Percentiles rank a stretch among this genome's conserved stretches.
Conservation (phyloP, 805 yeast species). For the Metschnikowia anglica region DNA sequence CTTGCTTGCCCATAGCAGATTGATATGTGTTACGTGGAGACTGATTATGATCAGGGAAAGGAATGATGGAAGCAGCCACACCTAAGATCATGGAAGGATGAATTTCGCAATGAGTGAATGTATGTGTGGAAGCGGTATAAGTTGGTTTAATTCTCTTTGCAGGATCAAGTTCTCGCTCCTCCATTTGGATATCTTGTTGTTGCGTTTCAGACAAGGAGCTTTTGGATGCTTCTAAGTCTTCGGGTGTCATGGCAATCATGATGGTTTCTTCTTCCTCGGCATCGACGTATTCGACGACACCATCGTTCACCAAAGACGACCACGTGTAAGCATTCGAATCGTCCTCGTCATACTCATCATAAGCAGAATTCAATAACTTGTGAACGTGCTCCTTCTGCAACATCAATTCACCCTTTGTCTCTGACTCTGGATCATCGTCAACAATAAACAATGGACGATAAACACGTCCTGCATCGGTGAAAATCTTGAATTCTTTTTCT, state of each 20-base stretch:
- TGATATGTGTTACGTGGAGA: constrained; percentile 99
- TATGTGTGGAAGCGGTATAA: constrained; percentile 53
- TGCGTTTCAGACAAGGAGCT: constrained; percentile 42
- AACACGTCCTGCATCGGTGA: constrained; percentile 98
- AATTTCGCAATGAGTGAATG: constrained; percentile 98
- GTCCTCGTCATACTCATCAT: constrained; percentile 59
- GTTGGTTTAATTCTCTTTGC: constrained; percentile 84
- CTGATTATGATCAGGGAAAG: constrained; percentile 99
- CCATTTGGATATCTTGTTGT: constrained; percentile 43
- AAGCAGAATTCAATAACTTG: constrained; percentile 60
- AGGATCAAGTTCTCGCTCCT: constrained; percentile 57
- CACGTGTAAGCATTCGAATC: constrained; percentile 64
- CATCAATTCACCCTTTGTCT: constrained; percentile 71
- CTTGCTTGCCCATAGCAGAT: constrained; percentile 99
- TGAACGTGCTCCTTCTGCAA: constrained; percentile 82
- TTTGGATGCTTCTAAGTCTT: constrained; percentile 75
- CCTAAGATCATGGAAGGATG: constrained; percentile 99
- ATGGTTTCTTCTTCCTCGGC: constrained; percentile 99
- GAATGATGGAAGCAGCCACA: constrained; percentile 97
- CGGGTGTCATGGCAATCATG: constrained; percentile 98
- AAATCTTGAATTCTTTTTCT: constrained; percentile 92
- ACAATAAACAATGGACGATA: constrained; percentile 95
- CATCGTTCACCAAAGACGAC: constrained; percentile 78
- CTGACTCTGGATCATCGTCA: constrained; percentile 74
- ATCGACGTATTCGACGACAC: constrained; percentile 93